Conservation (phyloP, 257 asterid species). For the Coffea eugenioides region DNA sequence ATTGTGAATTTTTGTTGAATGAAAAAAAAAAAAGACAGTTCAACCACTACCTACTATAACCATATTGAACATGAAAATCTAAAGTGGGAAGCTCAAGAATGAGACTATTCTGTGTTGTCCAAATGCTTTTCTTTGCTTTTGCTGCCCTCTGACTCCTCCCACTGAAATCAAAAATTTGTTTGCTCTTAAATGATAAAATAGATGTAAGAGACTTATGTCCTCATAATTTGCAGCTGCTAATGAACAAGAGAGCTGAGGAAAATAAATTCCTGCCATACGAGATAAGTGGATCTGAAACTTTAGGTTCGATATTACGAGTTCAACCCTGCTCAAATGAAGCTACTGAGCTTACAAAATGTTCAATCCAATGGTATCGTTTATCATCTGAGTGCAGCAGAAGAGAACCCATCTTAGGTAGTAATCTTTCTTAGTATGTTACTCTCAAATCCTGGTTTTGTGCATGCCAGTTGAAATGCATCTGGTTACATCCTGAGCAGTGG, state of each 20-base stretch:
- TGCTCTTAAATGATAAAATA: not conserved
- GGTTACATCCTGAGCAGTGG: not conserved
- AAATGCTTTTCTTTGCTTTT: not conserved
- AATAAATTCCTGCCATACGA: slow-evolving; percentile 41
- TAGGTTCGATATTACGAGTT: slow-evolving; percentile 82
- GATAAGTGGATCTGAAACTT: slow-evolving; percentile 54
- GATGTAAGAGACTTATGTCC: slow-evolving; percentile 8
- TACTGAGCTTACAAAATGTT: slow-evolving; percentile 71
- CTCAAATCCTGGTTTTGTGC: not conserved
- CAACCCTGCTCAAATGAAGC: slow-evolving; percentile 69
- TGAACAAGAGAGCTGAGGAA: slow-evolving; percentile 71
- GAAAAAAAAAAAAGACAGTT: not conserved
- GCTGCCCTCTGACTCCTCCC: not conserved
- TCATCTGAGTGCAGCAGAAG: slow-evolving; percentile 92
- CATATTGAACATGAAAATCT: not conserved
- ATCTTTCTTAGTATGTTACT: not conserved
- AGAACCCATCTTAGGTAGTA: slow-evolving; percentile 79
- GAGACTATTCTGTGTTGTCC: not conserved
- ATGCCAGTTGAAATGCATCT: not conserved
- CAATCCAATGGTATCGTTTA: slow-evolving; percentile 86
- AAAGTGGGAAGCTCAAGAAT: not conserved
- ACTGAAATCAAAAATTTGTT: not conserved
- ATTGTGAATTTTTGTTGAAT: not conserved
- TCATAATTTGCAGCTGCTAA: slow-evolving; percentile 52
- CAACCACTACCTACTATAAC: not conserved